A percentile compares a stretch with the other conserved stretches of the same genome.
Conservation (phyloP, 768 basidiomycete genomes). For the Vararia minispora region DNA sequence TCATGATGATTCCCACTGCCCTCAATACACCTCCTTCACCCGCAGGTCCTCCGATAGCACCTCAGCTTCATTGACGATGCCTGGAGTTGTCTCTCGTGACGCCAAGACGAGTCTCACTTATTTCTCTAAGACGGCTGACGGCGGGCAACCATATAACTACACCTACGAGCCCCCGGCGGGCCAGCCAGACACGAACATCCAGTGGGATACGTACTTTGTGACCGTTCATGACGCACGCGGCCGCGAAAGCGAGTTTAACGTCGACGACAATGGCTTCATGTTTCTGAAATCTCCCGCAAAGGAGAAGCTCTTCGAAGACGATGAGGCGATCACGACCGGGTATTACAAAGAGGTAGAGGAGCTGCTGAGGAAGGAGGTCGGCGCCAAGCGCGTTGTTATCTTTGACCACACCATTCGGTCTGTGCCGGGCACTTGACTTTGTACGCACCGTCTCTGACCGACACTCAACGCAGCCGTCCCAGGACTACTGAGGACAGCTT, state of each 20-base stretch:
- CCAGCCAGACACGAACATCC: constrained; percentile 19
- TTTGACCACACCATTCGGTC: constrained; percentile 32
- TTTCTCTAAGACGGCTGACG: constrained; percentile 15
- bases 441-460: neutral
- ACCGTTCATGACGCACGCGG: constrained; percentile 20
- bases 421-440: constrained; percentile 2
- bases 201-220: constrained; percentile 17
- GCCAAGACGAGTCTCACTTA: constrained; percentile 27
- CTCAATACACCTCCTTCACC: no score
- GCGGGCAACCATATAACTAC: constrained; percentile 23
- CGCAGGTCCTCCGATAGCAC: no score
- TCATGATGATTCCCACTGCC: no score
- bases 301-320: constrained; percentile 27
- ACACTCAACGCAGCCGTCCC: neutral
- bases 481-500: neutral
- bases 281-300: constrained; percentile 20
- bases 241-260: constrained; percentile 15
- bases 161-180: constrained; percentile 18
- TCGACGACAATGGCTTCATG: constrained; percentile 32
- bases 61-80: constrained; percentile 15
- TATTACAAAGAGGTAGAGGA: constrained; percentile 31
- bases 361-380: constrained; percentile 26
- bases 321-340: constrained; percentile 22
- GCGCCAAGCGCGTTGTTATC: constrained; percentile 27
- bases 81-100: constrained; percentile 21